Base-by-base conservation (phyloP, 805 yeast genomes). In the Maudiozyma saulgeensis region DNA sequence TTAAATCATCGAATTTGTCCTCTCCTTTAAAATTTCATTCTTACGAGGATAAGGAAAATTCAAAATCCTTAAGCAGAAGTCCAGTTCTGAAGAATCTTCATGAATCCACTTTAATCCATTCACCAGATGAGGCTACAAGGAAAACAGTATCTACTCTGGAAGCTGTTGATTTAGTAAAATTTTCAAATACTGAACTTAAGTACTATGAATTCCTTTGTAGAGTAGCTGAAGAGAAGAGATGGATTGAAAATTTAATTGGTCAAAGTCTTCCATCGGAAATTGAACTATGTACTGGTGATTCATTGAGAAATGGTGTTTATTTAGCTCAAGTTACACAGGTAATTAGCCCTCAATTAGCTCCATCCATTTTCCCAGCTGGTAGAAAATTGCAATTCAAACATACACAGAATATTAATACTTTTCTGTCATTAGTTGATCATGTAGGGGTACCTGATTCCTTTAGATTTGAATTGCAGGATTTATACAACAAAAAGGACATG, bases 321-420 rank as follows among this genome's bases (percentile, higher is more conserved):
- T 69, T 93, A 35, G 97, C 97, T 2, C 81, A 85, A 60, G 66
- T 91, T 41, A 81, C 95, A 8, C 78, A 80, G 56, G 76, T 72
- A 2, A 80, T 93, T 48, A 79, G 84, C 44, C 91, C 96, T 0
- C 74, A 78, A 0, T 69, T 77, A 47, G 81, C 81, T 45, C 70
- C 72, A 55, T 65, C 78, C 63, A 62, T 84, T 11, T 71, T 74
- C 15, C 80, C 80, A 37, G 69, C 77, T 58, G 79, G 79, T 45
- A 76, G 76, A 56, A 85, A 72, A 55, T 73, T 90, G 39, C 90
- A 88, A 63, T 93, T 87, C 71, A 81, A 85, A 53, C 96, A 88
- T 64, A 87, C 96, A 0, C 97, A 93, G 62, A 93, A 93, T 63
- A 91, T 93, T 61, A 87, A 88, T 58, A 73, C 81, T 21, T 90